Conservation (phyloP, 805 yeast species). For the Candida namnaoensis region DNA sequence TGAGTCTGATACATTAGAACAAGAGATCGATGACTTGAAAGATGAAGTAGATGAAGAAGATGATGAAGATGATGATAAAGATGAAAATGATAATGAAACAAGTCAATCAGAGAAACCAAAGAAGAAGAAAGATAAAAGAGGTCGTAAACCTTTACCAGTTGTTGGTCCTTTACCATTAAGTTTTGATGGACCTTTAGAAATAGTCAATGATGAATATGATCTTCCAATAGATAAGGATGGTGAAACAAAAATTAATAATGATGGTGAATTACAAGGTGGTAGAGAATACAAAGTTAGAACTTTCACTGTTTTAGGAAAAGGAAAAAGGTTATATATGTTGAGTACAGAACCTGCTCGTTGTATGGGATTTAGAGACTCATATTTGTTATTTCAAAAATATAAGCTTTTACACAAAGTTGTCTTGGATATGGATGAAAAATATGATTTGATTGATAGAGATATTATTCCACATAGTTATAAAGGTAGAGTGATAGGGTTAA, state of each 20-base stretch:
- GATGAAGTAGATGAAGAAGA: conserved; percentile 17
- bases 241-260: conserved; percentile 55
- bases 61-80: conserved; percentile 7
- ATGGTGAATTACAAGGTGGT: conserved; percentile 64
- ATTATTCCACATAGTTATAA: conserved; percentile 85
- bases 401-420: conserved; percentile 65
- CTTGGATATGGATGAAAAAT: conserved; percentile 69
- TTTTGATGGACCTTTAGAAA: conserved; percentile 52
- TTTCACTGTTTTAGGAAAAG: conserved; percentile 50
- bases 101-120: not conserved
- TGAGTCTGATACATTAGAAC: conserved; percentile 20
- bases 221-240: conserved; percentile 76
- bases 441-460: conserved; percentile 72
- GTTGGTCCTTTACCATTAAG: conserved; percentile 29
- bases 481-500: conserved; percentile 82
- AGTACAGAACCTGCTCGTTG: conserved; percentile 95
- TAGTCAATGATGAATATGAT: conserved; percentile 70
- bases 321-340: conserved; percentile 74
- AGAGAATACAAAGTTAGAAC: conserved; percentile 67
- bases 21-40: conserved; percentile 14
- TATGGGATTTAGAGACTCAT: conserved; percentile 90
- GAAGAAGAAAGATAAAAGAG: conserved; percentile 26
- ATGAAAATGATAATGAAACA: conserved; percentile 8
- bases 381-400: conserved; percentile 82
- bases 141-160: conserved; percentile 28